These are phyloP conservation scores for Penicillium goetzii DNA, from an alignment of 495 filamentous ascomycete genomes.

Conservation along the genomic window DNA sequence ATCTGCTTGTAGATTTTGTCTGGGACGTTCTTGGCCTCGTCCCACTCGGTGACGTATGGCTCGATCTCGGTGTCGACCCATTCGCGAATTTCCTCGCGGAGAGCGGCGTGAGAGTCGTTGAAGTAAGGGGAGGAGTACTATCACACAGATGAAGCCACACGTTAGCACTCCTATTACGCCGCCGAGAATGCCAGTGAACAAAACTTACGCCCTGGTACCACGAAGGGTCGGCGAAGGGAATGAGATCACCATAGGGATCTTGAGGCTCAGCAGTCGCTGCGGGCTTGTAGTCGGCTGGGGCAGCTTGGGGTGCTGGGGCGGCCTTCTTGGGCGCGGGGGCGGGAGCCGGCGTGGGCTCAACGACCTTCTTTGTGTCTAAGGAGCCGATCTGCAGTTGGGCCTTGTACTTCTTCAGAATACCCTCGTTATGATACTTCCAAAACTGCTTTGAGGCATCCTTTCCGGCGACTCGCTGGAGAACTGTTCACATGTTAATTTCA, in stretches of 20 bases:
- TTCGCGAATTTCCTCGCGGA: slow-evolving; percentile 85
- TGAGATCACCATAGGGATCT: slow-evolving; percentile 81
- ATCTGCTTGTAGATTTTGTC: slow-evolving; percentile 90
- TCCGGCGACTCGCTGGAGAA: slow-evolving; percentile 88
- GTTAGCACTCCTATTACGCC: slow-evolving; percentile 14
- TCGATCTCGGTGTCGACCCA: slow-evolving; percentile 92
- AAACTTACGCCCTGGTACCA: slow-evolving; percentile 94
- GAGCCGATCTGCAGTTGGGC: slow-evolving; percentile 85
- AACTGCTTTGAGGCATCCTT: slow-evolving; percentile 98
- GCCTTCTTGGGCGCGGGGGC: slow-evolving; percentile 56
- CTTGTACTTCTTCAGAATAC: slow-evolving; percentile 95
- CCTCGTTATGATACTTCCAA: slow-evolving; percentile 98
- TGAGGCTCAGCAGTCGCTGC: slow-evolving; percentile 62
- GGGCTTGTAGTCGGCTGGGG: slow-evolving; percentile 37
- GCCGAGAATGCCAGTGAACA: background rate
- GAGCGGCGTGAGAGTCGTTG: slow-evolving; percentile 87
- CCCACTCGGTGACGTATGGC: slow-evolving; percentile 93
- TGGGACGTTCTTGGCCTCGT: slow-evolving; percentile 89
- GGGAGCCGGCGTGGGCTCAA: slow-evolving; percentile 55
- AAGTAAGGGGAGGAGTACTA: slow-evolving; percentile 96
- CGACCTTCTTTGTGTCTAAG: slow-evolving; percentile 78
- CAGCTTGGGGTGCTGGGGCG: slow-evolving; percentile 49
- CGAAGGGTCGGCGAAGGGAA: slow-evolving; percentile 88
- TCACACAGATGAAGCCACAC: slow-evolving; percentile 6
- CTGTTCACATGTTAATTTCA: slow-evolving; percentile 43